Base-by-base conservation (phyloP, 1,139 yeast genomes). In the Blastobotrys proliferans region DNA sequence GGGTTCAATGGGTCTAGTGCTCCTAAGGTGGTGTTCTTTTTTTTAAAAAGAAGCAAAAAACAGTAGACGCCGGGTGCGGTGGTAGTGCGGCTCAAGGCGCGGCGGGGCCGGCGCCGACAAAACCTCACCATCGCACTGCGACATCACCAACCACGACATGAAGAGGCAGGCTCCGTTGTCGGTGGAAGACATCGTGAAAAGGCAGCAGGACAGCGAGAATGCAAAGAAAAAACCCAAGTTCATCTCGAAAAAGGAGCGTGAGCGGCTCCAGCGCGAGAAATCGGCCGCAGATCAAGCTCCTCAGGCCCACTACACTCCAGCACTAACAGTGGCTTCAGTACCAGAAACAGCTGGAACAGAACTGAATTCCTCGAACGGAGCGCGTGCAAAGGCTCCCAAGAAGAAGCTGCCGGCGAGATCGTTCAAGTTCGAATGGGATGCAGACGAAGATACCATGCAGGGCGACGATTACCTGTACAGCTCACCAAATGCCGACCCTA, bases 391-490 rank as follows among this genome's bases (percentile, higher is more conserved):
- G 13, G 45, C 42, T n/a, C 40, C 33, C 22, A 46, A 46, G 32
- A 44, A 46, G 44, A 48, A 48, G 40, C 43, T 43, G 19, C 27
- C 39, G 52, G 27, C 46, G 20, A 5, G 45, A 43, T 73, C 72
- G 52, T 83, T 83, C 62, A 70, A 70, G 10, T 86, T 85, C 61
- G 83, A 75, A 10, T 86, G 95, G 95, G 72, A 74, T 45, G 69
- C 66, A 1, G 66, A 69, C 0, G 94, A 83, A 16, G 95, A 86
- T 56, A 83, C 94, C 0, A 57, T 77, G 0, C 54, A 54, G 0
- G 67, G 64, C 1, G 68, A 67, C 45, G 67, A 66, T 40, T 79
- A 82, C 0, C 52, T 81, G 10, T 62, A 60, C 37, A 22, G 28
- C 16, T 37, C 44, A 20, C 19, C 28, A 16, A 19, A 13, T 37